Base-by-base conservation (phyloP, 2,329 filamentous ascomycete genomes). In the Apiospora pterosperma region DNA sequence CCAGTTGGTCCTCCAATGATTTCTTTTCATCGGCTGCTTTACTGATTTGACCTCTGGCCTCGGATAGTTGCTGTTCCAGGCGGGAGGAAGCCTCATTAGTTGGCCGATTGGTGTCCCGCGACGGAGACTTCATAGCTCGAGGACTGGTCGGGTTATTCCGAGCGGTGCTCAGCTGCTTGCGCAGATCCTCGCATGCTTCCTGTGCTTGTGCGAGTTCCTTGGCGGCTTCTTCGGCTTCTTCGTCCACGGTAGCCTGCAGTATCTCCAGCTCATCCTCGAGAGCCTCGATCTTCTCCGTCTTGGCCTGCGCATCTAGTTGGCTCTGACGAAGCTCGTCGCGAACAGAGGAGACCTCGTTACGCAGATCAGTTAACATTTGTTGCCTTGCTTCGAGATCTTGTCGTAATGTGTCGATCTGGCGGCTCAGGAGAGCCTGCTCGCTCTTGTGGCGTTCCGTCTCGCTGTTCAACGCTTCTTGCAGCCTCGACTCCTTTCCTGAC, bases 231-330 rank as follows among this genome's bases (percentile, higher is more conserved):
- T 90, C 86, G 52, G 84, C 84, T 73, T 90, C 89, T 66, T 90
- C 85, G 61, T 91, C 88, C 52, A 90, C 76, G 41, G 84, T 85
- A 25, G 83, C 81, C 74, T 93, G 90, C 16, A 94, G 78, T 34
- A 92, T 86, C 62, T 92, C 88, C n/a, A 93, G 82, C 73, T 93
- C 91, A 68, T 93, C 91, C 73, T 94, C 90, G 23, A 94, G 76
- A 8, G 84, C 83, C 64, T 90, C 86, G 2, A 89, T 81, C 74
- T 88, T 92, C 68, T 91, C 89, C 60, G 82, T 81, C 66, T 92
- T 82, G 0, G 82, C 75, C 68, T 88, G 85, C 72, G 87, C 84
- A 68, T 90, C 87, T 25, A 89, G 82, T 68, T 89, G 86, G 31
- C 86, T 85, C 61, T 90, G 81, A n/a, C 90, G 86, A 10, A 93